These are phyloP conservation scores for Candida pseudocylindracea DNA, from an alignment of 1,139 yeast genomes.

Conservation along the genomic window DNA sequence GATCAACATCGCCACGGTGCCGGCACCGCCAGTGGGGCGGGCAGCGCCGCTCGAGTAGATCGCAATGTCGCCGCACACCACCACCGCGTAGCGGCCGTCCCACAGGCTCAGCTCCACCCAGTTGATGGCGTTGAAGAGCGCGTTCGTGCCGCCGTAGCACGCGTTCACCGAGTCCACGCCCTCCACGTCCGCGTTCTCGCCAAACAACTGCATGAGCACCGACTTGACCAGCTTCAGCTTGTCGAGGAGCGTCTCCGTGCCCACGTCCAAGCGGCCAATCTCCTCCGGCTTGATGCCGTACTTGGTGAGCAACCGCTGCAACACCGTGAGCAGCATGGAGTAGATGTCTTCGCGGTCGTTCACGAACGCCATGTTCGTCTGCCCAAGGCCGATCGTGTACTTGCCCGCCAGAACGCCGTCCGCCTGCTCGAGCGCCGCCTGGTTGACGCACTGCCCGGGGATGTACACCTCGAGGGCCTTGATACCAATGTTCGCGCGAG, in stretches of 20 bases:
- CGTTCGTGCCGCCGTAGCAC: conserved; percentile 97
- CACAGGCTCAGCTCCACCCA: conserved; percentile 94
- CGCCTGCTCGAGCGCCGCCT: conserved; percentile 63
- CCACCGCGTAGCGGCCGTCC: conserved; percentile 98
- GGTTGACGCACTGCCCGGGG: conserved; percentile 71
- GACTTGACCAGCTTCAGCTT: conserved; percentile 95
- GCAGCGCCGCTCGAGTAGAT: conserved; percentile 95
- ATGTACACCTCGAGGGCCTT: conserved; percentile 86
- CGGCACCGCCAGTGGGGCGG: conserved; percentile 99
- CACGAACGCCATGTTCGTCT: conserved; percentile 93
- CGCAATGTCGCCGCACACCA: conserved; percentile 95
- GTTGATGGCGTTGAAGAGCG: conserved; percentile 79
- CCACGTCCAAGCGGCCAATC: conserved; percentile 94
- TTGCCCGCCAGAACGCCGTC: conserved; percentile 87
- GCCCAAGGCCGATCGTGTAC: conserved; percentile 96
- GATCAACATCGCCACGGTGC: conserved; percentile 82
- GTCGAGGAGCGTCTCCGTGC: conserved; percentile 93
- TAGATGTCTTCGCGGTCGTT: conserved; percentile 95
- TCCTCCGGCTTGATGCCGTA: conserved; percentile 60
- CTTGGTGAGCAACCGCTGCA: conserved; percentile 54
- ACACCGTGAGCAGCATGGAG: conserved; percentile 73
- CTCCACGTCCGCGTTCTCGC: conserved; percentile 76
- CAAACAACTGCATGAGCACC: conserved; percentile 86
- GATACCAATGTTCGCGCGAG: conserved; percentile 62
- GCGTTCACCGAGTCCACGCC: conserved; percentile 96